Base-by-base conservation (phyloP, 1,284 basidiomycete species). In the Garcileccinum viscosum region DNA sequence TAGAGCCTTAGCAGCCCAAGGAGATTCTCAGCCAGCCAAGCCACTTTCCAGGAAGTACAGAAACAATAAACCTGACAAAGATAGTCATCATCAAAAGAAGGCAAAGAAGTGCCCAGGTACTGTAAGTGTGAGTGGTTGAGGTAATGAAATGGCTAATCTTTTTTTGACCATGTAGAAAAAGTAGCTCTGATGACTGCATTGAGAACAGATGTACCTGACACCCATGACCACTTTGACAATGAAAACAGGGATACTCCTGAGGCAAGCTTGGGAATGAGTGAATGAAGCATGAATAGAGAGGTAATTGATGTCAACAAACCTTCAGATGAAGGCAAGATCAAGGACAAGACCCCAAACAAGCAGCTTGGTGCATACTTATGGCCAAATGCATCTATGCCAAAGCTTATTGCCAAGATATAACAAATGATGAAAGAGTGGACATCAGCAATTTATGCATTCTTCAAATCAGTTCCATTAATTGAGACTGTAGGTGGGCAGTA, bases 1-100 rank as follows among this genome's bases (percentile, higher is more conserved):
- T 60, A 60, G 58, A 60, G 33, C 33, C 58, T 60, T 60, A 60
- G 58, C 33, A 35, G 58, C 33, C 33, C 58, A 60, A 60, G 58
- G 58, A 60, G 58, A 33, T 35, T 33, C 33, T 60, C 58, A 60
- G 22, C 58, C 33, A 35, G 58, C 58, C 0, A 14, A 60, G 33
- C 58, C 14, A 8, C 58, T 60, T 30, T 8, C 33, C 33, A 37
- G 33, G 17, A 60, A 60, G 27, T 6, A 6, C 33, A 60, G 58
- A 22, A 60, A 60, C n/a, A 4, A 60, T 11, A n/a, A 60, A 33
- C 33, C 58, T 60, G 58, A 35, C 7, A 60, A 60, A 60, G 1
- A 15, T 37, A 37, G 58, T 60, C 58, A 58, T 12, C 56, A 60
- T 33, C 58, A 60, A 24, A 60, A 60, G 33, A 60, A 60, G 33